Percentiles rank a stretch among this genome's conserved stretches.
Evolutionary conservation across 169 alveolate genomes (phyloP).

Genomic region (Plasmodium vinckei): DNA sequence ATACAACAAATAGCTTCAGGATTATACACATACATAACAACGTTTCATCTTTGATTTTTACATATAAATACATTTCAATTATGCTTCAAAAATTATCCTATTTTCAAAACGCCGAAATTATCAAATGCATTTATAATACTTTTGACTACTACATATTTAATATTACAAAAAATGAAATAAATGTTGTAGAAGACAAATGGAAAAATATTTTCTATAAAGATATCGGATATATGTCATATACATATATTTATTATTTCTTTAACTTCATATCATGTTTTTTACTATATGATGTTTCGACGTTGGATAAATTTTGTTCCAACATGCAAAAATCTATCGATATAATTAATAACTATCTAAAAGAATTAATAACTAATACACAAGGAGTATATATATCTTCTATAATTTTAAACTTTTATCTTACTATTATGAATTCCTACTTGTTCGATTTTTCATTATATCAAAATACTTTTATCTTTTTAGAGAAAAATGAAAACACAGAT

Average conservation of each 20-base stretch:
- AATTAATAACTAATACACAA: slow-evolving; percentile 16
- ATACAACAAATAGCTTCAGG: slow-evolving; percentile 58
- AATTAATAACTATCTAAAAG: slow-evolving; percentile 34
- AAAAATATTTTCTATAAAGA: slow-evolving; percentile 33
- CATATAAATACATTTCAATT: slow-evolving; percentile 38
- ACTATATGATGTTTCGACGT: slow-evolving; percentile 34
- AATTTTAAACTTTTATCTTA: slow-evolving; percentile 55
- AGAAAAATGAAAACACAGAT: not conserved
- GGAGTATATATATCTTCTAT: slow-evolving; percentile 33
- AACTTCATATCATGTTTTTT: slow-evolving; percentile 45
- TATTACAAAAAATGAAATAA: slow-evolving; percentile 11
- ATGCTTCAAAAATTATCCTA: slow-evolving; percentile 26
- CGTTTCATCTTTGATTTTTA: slow-evolving; percentile 43
- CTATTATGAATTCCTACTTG: slow-evolving; percentile 37
- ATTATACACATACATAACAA: slow-evolving; percentile 60
- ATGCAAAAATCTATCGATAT: slow-evolving; percentile 24
- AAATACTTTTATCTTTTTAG: slow-evolving; percentile 7
- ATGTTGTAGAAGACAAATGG: slow-evolving; percentile 6
- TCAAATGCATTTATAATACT: slow-evolving; percentile 22
- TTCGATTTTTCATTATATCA: slow-evolving; percentile 67
- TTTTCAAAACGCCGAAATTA: slow-evolving; percentile 19
- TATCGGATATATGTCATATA: slow-evolving; percentile 56
- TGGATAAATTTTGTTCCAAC: slow-evolving; percentile 62
- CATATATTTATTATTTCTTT: slow-evolving; percentile 52
- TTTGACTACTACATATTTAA: slow-evolving; percentile 26